Base-by-base conservation (phyloP, 2,329 filamentous ascomycete genomes). In the Paecilomyces variotii region DNA sequence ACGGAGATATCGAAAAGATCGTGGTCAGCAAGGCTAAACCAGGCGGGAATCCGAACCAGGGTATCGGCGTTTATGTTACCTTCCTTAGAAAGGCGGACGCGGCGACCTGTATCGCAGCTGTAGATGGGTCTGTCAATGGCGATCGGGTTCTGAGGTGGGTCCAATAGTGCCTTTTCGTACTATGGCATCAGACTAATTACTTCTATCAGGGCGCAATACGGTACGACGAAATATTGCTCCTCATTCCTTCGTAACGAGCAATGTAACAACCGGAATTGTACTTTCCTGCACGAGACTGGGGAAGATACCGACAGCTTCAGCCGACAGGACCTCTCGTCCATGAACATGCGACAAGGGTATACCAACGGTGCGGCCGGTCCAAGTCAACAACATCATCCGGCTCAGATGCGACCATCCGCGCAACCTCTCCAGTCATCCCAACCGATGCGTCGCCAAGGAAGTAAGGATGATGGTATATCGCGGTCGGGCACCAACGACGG, bases 181-280 rank as follows among this genome's bases (percentile, higher is more conserved):
- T 6, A 5, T 56, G 4, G 11, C 19, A 50, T 27, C n/a, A 19
- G 7, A 9, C 10, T 56, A 57, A 58, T 59, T 59, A 63, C n/a
- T 45, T 56, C 4, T 34, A 28, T 57, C 52, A 84, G 86, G 65
- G 86, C 86, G 11, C 86, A 88, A 71, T 87, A 87, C 64, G 94
- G 94, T 26, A 99, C 94, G 0, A 99, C 94, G 3, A 99, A 99
- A 73, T 99, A 99, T 74, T 99, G 94, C 74, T 99, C 94, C 0
- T 93, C 94, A 3, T 99, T 95, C 80, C 81, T 99, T 19, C 89
- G 95, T 59, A 91, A 95, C 65, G 94, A 99, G 74, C 88, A 87
- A 64, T 99, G 94, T 75, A 91, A 90, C 58, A 99, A 99, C 69
- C 87, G 92, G 56, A 93, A 94, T 62, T 99, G 94, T 79, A 99